Evolutionary conservation across 371 early-diverging fungal species (phyloP).

Genomic region (Mortierella sp.): DNA sequence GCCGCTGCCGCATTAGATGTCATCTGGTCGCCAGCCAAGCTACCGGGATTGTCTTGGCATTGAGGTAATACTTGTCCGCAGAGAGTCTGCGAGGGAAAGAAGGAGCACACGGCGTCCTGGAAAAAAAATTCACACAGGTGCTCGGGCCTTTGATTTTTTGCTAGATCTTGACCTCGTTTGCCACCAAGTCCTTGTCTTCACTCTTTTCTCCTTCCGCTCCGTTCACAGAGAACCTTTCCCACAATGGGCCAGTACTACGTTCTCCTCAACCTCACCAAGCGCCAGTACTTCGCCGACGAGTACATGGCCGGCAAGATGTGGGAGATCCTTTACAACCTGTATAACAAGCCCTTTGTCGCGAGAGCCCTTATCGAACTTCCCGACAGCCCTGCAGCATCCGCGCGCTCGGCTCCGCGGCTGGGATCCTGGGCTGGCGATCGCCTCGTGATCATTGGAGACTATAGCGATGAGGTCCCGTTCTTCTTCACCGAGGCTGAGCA

Average conservation of each 20-base stretch:
- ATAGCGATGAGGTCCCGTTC: background rate
- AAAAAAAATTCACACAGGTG: too few species aligned
- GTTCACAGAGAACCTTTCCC: background rate
- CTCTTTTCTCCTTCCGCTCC: too few species aligned
- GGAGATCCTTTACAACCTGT: background rate
- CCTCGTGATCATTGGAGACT: slow-evolving; percentile 4
- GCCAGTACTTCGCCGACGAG: background rate
- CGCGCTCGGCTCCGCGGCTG: background rate
- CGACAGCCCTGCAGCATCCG: background rate
- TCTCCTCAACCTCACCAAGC: background rate
- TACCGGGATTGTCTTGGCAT: too few species aligned
- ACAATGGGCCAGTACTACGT: slow-evolving; percentile 1
- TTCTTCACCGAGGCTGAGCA: background rate
- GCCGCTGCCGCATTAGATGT: too few species aligned
- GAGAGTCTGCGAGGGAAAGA: too few species aligned
- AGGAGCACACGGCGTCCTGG: too few species aligned
- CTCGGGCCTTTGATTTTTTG: too few species aligned
- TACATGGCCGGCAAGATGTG: background rate
- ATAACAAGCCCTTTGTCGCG: slow-evolving; percentile 1
- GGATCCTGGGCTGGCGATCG: slow-evolving; percentile 10
- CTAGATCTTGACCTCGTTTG: too few species aligned
- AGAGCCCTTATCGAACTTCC: background rate
- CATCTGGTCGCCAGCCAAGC: too few species aligned
- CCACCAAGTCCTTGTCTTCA: too few species aligned
- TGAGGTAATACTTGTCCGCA: too few species aligned